Conservation (phyloP, 192 early-diverging fungal genomes). For the Neocallimastix lanati region DNA sequence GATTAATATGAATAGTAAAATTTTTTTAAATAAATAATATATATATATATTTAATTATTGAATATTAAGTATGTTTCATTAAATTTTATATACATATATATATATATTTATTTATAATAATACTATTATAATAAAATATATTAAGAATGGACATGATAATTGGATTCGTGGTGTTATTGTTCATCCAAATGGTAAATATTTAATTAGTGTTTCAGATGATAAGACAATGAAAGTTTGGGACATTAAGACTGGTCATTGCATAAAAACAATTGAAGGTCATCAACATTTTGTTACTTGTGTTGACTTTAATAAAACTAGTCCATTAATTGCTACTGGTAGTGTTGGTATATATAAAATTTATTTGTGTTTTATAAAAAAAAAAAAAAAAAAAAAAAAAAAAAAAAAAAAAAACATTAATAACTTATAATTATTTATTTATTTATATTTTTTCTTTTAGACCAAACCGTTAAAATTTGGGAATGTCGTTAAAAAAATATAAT, state of each 20-base stretch:
- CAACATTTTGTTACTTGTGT: slow-evolving; percentile 78
- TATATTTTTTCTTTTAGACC: too few species aligned
- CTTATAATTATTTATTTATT: too few species aligned
- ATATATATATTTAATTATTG: too few species aligned
- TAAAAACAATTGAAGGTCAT: slow-evolving; percentile 68
- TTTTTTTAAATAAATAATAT: too few species aligned
- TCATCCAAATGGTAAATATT: slow-evolving; percentile 63
- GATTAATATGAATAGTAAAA: background rate
- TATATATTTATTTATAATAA: too few species aligned
- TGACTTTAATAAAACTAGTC: slow-evolving; percentile 24
- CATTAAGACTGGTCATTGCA: slow-evolving; percentile 56
- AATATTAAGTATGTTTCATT: too few species aligned
- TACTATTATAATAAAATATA: too few species aligned
- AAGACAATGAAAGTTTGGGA: slow-evolving; percentile 85
- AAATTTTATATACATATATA: too few species aligned
- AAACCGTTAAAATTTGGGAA: slow-evolving; percentile 51
- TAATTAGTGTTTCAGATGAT: slow-evolving; percentile 76
- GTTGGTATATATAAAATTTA: too few species aligned
- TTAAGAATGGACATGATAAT: slow-evolving; percentile 70
- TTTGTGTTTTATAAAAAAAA: too few species aligned
- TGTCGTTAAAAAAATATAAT: background rate
- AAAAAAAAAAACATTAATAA: too few species aligned
- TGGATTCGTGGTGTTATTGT: slow-evolving; percentile 77
- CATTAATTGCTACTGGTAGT: slow-evolving; percentile 60
- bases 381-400: too few species aligned